phyloP scores from a whole-genome alignment of 2,329 filamentous ascomycete genomes.

The Ramularia collo-cygni region DNA sequence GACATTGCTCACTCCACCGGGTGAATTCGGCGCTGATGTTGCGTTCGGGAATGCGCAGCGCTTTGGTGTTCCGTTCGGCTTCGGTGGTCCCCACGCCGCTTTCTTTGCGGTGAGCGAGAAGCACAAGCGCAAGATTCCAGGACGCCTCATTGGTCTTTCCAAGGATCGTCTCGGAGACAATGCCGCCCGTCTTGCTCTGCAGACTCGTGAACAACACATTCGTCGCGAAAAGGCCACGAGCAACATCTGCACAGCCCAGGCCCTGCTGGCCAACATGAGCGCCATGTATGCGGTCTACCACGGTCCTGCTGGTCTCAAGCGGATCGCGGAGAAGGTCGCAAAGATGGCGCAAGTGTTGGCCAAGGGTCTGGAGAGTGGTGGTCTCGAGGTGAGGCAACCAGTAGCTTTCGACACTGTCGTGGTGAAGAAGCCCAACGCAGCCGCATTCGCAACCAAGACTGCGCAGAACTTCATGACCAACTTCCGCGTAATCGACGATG shows the following conservation, averaged over 20 bases:
- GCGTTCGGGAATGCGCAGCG: conserved; percentile 90
- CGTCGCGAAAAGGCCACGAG: conserved; percentile 93
- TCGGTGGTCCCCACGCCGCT: conserved; percentile 89
- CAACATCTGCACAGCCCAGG: conserved; percentile 95
- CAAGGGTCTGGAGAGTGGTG: conserved; percentile 45
- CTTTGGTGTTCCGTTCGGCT: conserved; percentile 86
- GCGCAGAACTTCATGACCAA: conserved; percentile 51
- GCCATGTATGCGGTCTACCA: conserved; percentile 94
- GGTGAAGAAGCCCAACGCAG: conserved; percentile 46
- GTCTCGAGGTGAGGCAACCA: conserved; percentile 40
- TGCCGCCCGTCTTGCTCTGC: conserved; percentile 76
- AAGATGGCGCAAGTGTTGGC: conserved; percentile 60
- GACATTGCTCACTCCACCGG: conserved; percentile 80
- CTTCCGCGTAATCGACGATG: conserved; percentile 55
- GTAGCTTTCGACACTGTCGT: conserved; percentile 70
- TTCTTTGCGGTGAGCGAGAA: conserved; percentile 92
- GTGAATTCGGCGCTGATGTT: conserved; percentile 91
- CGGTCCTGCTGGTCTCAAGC: conserved; percentile 72
- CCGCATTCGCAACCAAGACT: conserved; percentile 44
- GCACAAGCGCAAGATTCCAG: conserved; percentile 90
- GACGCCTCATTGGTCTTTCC: conserved; percentile 81
- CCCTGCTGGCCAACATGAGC: conserved; percentile 89
- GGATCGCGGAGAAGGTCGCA: conserved; percentile 73
- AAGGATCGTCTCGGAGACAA: conserved; percentile 79
- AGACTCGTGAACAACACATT: conserved; percentile 95